A percentile compares a stretch with the other conserved stretches of the same genome.
These are phyloP conservation scores for Cercospora sesami DNA, from an alignment of 2,329 filamentous ascomycete genomes.

Conservation along the genomic window DNA sequence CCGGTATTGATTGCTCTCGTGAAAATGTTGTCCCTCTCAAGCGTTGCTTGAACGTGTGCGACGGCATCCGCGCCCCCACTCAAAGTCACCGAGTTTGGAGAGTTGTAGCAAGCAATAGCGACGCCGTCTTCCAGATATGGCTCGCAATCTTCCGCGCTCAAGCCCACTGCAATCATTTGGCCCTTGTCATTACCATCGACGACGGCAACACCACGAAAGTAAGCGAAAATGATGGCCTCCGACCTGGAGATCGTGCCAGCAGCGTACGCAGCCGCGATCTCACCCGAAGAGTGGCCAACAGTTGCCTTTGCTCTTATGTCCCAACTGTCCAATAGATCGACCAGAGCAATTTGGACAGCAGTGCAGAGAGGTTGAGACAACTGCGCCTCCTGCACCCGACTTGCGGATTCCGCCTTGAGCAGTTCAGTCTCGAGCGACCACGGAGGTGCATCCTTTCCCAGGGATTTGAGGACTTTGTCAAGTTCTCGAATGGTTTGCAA, in stretches of 20 bases:
- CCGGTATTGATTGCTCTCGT: not conserved
- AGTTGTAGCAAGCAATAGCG: slow-evolving; percentile 38
- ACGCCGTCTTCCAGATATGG: slow-evolving; percentile 1
- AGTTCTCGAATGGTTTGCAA: slow-evolving; percentile 8
- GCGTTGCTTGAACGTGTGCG: slow-evolving; percentile 36
- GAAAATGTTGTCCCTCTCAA: slow-evolving; percentile 46
- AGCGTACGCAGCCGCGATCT: slow-evolving; percentile 39
- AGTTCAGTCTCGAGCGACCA: slow-evolving; percentile 25
- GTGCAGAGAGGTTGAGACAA: slow-evolving; percentile 20
- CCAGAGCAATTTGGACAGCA: slow-evolving; percentile 21
- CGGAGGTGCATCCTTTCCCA: not conserved
- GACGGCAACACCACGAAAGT: slow-evolving; percentile 22
- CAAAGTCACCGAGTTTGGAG: slow-evolving; percentile 42
- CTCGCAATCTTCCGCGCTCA: slow-evolving; percentile 30
- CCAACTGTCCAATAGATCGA: slow-evolving; percentile 11
- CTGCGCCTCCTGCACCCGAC: slow-evolving; percentile 38
- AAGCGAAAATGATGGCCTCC: slow-evolving; percentile 18
- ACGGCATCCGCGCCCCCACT: slow-evolving; percentile 23
- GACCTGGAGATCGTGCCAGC: slow-evolving; percentile 24
- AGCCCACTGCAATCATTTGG: slow-evolving; percentile 39
- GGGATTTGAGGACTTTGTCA: not conserved
- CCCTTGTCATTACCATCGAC: slow-evolving; percentile 20
- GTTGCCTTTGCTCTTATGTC: slow-evolving; percentile 25
- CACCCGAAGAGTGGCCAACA: slow-evolving; percentile 37
- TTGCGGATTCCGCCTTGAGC: slow-evolving; percentile 51